Evolutionary conservation across 306 rosid genomes (phyloP), one percentile per base, ranked within the genome.

Genomic region (Rosa lucieae): DNA sequence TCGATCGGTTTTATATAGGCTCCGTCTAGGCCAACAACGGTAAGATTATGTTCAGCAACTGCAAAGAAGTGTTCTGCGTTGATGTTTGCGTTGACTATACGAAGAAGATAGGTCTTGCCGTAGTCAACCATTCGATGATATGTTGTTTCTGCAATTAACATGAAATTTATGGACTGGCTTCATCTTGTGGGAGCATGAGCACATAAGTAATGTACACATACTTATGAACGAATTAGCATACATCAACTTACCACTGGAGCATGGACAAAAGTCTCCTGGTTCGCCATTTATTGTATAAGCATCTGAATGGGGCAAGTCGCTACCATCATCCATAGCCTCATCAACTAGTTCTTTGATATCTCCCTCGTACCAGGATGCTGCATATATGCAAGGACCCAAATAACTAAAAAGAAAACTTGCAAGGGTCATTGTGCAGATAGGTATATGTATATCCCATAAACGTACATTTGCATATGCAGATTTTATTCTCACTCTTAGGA

Each of bases 31-130:
- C 68, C 80, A 1, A 76, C 84, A 1, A 76, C 72, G 5, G 73
- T 81, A 32, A 81, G 66, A 26, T 18, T 40, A 20, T 81, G 84
- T 7, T 70, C 43, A 8, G 81, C 78, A 55, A 81, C 39, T 1
- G 75, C 77, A 52, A 81, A 81, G 77, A 81, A 81, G 13, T 70
- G 77, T 10, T 81, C 81, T 32, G 77, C 77, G 53, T 81, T 76
- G 74, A 81, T 81, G 13, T 63, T 65, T 14, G 84, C 78, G 32
- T 70, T 81, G 3, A 81, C 14, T 13, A 81, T 70, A 17, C 84
- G 80, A 5, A 81, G 81, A 70, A 81, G 81, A 76, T 81, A 81
- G 44, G 84, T 76, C 59, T 81, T 76, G 15, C 81, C 84, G 11
- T 48, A 51, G 9, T 81, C 81, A 18, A 76, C 67, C 56, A 23